Evolutionary conservation across 164 flowering plant species (phyloP), one percentile per base, ranked within the genome.

Genomic region (Macadamia tetraphylla): DNA sequence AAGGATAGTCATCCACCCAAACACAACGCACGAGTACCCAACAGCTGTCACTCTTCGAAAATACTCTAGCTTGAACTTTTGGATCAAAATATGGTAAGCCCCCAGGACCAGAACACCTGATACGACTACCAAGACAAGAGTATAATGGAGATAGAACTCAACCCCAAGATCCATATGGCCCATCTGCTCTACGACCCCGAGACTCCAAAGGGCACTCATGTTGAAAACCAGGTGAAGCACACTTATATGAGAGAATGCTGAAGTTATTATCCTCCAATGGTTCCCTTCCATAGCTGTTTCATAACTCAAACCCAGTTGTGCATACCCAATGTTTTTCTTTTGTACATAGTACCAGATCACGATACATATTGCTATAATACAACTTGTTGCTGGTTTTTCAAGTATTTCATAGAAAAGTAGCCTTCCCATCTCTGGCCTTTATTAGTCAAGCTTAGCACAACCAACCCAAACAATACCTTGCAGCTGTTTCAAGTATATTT

Each of bases 171-270:
- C 97, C 68, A 88, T 66, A 59, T 80, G 79, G 46, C 80, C 88
- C 55, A 94, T 78, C 68, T 86, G 87, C 79, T 94, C 98, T 1
- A 94, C 84, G 29, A 84, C 83, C 13, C 98, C 97, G 65, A 94
- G 90, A 70, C 97, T 92, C 97, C 97, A 94, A 65, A 94, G 89
- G 0, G 98, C 97, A 75, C 97, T 94, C 97, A 94, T 92, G 70
- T 94, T 94, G 67, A 94, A 92, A 31, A 90, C 97, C 75, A 92
- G 85, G 79, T 94, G 98, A 77, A 94, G 51, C 67, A 89, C 82
- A 71, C 97, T 92, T 8, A 94, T 89, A 71, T 94, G 98, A 0
- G 97, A 92, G 74, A 92, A 89, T 0, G 98, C 95, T 0, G 96
- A 88, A 0, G 97, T 94, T 70, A 94, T 88, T 40, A 94, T 81